Percentiles rank a stretch among this genome's conserved stretches.
These are phyloP conservation scores for Umbilicaria muhlenbergii DNA, from an alignment of 495 filamentous ascomycete genomes.

Conservation along the genomic window DNA sequence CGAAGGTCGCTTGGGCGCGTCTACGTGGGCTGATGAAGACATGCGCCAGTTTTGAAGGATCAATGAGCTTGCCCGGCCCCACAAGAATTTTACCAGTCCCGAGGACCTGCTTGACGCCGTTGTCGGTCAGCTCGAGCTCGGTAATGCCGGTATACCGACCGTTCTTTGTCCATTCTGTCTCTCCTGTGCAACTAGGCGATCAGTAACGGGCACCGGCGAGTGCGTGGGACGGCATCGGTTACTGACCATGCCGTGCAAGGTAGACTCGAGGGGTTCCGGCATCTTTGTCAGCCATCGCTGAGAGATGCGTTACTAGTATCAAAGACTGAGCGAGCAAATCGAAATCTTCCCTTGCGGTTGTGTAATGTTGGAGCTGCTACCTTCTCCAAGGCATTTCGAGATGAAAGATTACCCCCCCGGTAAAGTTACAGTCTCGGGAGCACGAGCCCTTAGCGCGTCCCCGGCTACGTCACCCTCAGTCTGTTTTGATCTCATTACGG, in stretches of 20 bases:
- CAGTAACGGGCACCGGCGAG: background rate
- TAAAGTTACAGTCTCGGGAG: too few relatives aligned
- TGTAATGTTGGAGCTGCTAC: too few relatives aligned
- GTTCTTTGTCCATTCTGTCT: constrained; percentile 81
- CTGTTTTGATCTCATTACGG: too few relatives aligned
- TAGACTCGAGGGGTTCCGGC: constrained; percentile 27
- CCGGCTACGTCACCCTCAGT: too few relatives aligned
- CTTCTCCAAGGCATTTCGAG: too few relatives aligned
- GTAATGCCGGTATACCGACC: constrained; percentile 70
- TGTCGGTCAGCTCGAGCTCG: constrained; percentile 65
- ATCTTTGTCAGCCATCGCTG: constrained; percentile 29
- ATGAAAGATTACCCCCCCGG: too few relatives aligned
- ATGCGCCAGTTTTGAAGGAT: constrained; percentile 54
- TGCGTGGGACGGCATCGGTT: background rate
- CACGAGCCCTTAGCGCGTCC: too few relatives aligned
- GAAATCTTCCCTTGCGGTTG: too few relatives aligned
- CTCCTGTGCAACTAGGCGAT: constrained; percentile 22
- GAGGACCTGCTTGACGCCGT: constrained; percentile 55
- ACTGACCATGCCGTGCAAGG: constrained; percentile 22
- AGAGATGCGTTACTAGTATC: too few relatives aligned
- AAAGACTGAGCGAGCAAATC: too few relatives aligned
- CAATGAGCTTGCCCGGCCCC: constrained; percentile 60
- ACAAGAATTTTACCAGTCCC: constrained; percentile 57
- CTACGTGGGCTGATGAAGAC: constrained; percentile 69
- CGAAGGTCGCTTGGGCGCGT: constrained; percentile 60